These are phyloP conservation scores for Stagonosporopsis vannaccii DNA, from an alignment of 2,329 filamentous ascomycete species.

Conservation along the genomic window DNA sequence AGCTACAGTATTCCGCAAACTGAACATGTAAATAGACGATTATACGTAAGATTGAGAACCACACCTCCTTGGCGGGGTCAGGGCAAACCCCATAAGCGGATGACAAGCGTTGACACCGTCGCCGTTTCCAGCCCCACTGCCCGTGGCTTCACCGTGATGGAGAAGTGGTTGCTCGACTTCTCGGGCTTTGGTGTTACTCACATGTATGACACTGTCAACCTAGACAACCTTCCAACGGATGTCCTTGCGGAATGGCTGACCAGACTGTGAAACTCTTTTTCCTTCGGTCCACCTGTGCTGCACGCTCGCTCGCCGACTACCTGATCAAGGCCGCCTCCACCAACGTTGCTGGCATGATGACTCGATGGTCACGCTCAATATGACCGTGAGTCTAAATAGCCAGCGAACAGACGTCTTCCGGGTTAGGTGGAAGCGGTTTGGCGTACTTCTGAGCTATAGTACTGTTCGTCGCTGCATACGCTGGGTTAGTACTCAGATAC, in stretches of 20 bases:
- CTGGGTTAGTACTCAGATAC: constrained; percentile 38
- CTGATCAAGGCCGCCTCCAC: constrained; percentile 27
- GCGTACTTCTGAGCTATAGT: constrained; percentile 32
- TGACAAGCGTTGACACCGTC: constrained; percentile 31
- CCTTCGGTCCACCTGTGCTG: constrained; percentile 38
- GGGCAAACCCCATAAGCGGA: constrained; percentile 13
- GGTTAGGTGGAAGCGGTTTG: constrained; percentile 39
- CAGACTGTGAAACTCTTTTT: constrained; percentile 41
- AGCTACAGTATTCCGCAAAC: constrained; percentile 27
- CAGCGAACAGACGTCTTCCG: constrained; percentile 23
- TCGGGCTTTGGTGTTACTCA: constrained; percentile 29
- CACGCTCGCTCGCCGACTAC: constrained; percentile 21
- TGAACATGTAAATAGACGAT: constrained; percentile 25
- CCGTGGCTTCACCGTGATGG: constrained; percentile 32
- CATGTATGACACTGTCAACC: constrained; percentile 22
- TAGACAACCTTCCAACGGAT: constrained; percentile 28
- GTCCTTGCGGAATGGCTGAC: constrained; percentile 32
- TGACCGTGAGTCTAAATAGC: constrained; percentile 16
- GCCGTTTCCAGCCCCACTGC: constrained; percentile 10
- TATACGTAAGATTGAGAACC: constrained; percentile 24
- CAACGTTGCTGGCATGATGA: constrained; percentile 11
- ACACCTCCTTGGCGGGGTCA: constrained; percentile 12
- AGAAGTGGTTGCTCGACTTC: constrained; percentile 36
- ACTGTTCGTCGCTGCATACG: constrained; percentile 34
- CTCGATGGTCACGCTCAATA: constrained; percentile 25